Evolutionary conservation across 2,329 filamentous ascomycete species (phyloP).

Genomic region (Taxawa tesnikishii): DNA sequence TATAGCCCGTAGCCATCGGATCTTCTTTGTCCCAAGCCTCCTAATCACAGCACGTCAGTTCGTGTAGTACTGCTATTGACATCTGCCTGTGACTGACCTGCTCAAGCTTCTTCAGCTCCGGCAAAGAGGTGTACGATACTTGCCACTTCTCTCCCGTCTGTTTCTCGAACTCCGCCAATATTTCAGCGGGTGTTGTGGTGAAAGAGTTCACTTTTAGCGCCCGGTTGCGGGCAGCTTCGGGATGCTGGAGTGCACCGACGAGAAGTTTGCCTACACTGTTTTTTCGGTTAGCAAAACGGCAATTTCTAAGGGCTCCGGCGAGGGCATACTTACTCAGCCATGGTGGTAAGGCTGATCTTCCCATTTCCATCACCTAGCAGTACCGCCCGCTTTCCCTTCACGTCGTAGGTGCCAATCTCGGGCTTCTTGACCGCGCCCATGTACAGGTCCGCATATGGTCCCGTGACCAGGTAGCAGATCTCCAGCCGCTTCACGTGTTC

Average conservation of each 20-base stretch:
- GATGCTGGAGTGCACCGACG: conserved; percentile 47
- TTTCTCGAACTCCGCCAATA: conserved; percentile 55
- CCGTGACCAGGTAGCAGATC: conserved; percentile 58
- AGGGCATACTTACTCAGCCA: conserved; percentile 48
- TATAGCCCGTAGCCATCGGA: conserved; percentile 42
- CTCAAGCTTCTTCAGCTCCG: conserved; percentile 45
- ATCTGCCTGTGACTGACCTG: no score
- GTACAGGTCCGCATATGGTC: conserved; percentile 56
- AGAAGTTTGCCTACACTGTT: conserved; percentile 53
- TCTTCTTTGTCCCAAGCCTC: conserved; percentile 43
- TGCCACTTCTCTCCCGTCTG: conserved; percentile 50
- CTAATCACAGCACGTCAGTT: no score
- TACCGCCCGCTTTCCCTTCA: conserved; percentile 42
- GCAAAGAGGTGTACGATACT: conserved; percentile 40
- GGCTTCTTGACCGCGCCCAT: conserved; percentile 29
- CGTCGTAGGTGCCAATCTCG: conserved; percentile 46
- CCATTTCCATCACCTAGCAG: conserved; percentile 51
- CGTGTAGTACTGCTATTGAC: no score
- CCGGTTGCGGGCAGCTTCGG: conserved; percentile 39
- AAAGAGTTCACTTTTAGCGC: conserved; percentile 61
- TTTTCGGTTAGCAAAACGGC: conserved; percentile 2
- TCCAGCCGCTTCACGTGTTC: conserved; percentile 41
- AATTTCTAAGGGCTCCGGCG: background rate
- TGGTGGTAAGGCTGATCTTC: conserved; percentile 55
- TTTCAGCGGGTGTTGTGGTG: conserved; percentile 48